Evolutionary conservation across 495 filamentous ascomycete species (phyloP).

Genomic region (Penicillium simplicissimum): DNA sequence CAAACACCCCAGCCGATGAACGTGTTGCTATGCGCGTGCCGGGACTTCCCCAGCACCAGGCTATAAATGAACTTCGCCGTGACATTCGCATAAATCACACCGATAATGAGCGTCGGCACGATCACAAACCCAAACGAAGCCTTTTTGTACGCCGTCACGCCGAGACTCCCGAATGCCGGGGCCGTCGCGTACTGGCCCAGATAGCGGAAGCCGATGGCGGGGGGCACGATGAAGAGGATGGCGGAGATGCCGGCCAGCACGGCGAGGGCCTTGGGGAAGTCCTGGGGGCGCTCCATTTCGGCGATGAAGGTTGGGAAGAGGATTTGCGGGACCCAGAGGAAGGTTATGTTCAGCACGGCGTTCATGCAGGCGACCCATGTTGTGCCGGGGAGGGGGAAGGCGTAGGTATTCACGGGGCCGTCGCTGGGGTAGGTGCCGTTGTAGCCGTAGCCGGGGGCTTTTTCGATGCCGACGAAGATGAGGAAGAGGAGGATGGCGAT

Average conservation of each 20-base stretch:
- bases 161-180: conserved; percentile 54
- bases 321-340: conserved; percentile 51
- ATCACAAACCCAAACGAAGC: conserved; percentile 48
- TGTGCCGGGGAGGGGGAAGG: conserved; percentile 46
- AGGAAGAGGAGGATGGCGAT: conserved; percentile 49
- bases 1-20: conserved; percentile 52
- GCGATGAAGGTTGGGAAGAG: conserved; percentile 60
- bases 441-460: conserved; percentile 34
- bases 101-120: conserved; percentile 52
- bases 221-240: conserved; percentile 55
- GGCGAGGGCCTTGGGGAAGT: conserved; percentile 55
- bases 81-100: conserved; percentile 53
- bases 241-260: conserved; percentile 49
- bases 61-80: conserved; percentile 53
- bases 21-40: conserved; percentile 52
- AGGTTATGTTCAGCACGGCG: conserved; percentile 48
- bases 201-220: conserved; percentile 53
- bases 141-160: conserved; percentile 47
- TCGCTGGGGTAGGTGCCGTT: conserved; percentile 37
- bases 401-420: conserved; percentile 44
- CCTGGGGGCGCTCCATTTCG: conserved; percentile 58
- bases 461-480: conserved; percentile 47
- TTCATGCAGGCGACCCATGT: conserved; percentile 50
- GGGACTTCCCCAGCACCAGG: conserved; percentile 45
- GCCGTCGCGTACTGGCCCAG: conserved; percentile 50